These are phyloP conservation scores for Colletotrichum liaoningense DNA, from an alignment of 2,329 filamentous ascomycete species.

Conservation along the genomic window DNA sequence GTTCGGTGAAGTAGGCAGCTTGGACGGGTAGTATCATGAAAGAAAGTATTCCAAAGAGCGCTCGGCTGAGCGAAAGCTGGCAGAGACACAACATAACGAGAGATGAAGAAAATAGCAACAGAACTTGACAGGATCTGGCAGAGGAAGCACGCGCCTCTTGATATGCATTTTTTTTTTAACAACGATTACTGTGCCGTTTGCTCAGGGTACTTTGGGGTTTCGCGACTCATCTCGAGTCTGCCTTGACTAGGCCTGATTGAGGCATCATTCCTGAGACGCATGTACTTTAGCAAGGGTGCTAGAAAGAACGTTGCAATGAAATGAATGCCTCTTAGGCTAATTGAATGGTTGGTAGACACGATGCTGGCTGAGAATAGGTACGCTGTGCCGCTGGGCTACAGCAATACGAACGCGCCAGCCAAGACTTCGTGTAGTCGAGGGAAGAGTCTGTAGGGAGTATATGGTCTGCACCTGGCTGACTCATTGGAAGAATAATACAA, in stretches of 20 bases:
- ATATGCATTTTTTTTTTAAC: neutral
- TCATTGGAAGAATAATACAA: too few relatives aligned
- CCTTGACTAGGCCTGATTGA: constrained; percentile 19
- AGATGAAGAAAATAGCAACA: neutral
- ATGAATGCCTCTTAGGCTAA: neutral
- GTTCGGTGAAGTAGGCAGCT: constrained; percentile 27
- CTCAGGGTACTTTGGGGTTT: neutral
- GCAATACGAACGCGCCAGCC: constrained; percentile 4
- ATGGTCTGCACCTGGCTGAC: neutral
- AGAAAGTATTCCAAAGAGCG: neutral
- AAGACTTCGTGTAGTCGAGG: neutral
- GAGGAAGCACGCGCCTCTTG: neutral
- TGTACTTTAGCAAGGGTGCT: neutral
- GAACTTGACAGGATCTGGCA: too few relatives aligned
- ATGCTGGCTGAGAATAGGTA: neutral
- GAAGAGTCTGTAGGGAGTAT: neutral
- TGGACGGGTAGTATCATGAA: neutral
- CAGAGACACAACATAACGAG: constrained; percentile 41
- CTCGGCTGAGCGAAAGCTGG: constrained; percentile 60
- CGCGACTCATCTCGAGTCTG: constrained; percentile 23
- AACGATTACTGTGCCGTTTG: neutral
- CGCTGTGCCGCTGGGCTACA: constrained; percentile 18
- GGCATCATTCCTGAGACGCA: neutral
- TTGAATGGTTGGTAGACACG: neutral
- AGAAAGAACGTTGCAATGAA: neutral